Evolutionary conservation across 805 yeast genomes (phyloP).

Genomic region (Sungouiozyma ichnusensis): DNA sequence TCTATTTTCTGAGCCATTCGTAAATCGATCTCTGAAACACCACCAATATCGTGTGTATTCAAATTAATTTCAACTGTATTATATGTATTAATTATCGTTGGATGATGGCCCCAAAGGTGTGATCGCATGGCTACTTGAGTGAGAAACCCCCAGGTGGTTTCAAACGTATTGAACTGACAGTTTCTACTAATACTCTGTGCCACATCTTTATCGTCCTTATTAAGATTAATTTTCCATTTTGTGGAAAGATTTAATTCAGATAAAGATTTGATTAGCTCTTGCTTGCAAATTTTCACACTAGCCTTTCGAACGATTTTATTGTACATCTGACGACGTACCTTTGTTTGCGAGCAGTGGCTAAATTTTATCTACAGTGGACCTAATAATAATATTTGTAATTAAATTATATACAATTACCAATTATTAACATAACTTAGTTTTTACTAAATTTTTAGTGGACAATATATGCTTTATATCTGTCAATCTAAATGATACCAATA

Average conservation of each 20-base stretch:
- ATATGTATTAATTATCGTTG: conserved; percentile 54
- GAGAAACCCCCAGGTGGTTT: conserved; percentile 58
- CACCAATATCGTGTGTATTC: conserved; percentile 55
- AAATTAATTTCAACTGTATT: conserved; percentile 44
- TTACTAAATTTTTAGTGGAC: no score
- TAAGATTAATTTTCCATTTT: conserved; percentile 1
- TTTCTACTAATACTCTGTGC: conserved; percentile 2
- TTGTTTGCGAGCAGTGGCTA: no score
- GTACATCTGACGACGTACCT: no score
- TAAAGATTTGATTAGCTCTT: conserved; percentile 17
- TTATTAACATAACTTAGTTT: no score
- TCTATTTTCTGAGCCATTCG: conserved; percentile 43
- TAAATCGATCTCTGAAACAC: conserved; percentile 47
- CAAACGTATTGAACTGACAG: conserved; percentile 37
- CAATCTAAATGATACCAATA: no score
- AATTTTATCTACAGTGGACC: no score
- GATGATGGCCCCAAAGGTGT: conserved; percentile 58
- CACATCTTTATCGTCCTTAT: background rate
- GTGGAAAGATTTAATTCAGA: background rate
- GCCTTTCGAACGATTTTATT: conserved; percentile 28
- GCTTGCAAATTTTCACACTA: conserved; percentile 21
- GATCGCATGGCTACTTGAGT: conserved; percentile 47
- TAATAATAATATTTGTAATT: no score
- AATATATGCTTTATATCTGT: no score
- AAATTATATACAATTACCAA: no score